phyloP scores from a whole-genome alignment of 1,284 basidiomycete species.

The Trametes pubescens region DNA sequence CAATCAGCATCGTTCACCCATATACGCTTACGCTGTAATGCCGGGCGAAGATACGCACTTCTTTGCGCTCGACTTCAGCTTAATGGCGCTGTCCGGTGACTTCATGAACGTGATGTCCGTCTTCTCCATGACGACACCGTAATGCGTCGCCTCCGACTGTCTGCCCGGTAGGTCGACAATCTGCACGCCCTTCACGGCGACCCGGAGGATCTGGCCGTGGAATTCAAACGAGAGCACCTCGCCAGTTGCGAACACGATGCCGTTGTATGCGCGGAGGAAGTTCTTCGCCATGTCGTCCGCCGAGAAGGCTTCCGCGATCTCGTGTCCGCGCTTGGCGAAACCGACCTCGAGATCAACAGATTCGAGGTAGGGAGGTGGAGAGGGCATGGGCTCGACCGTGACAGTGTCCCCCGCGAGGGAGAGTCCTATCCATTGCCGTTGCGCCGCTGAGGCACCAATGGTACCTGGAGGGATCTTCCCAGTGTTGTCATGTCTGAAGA shows the following conservation, averaged over 20 bases:
- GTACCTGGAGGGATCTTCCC: conserved; percentile 67
- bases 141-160: conserved; percentile 53
- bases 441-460: conserved; percentile 73
- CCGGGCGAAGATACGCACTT: conserved; percentile 55
- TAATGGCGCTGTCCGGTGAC: conserved; percentile 82
- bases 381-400: conserved; percentile 71
- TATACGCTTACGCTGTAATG: neutral
- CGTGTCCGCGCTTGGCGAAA: conserved; percentile 70
- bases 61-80: conserved; percentile 92
- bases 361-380: conserved; percentile 76
- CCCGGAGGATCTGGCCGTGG: conserved; percentile 87
- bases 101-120: conserved; percentile 93
- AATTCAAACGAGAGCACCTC: conserved; percentile 91
- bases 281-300: conserved; percentile 85
- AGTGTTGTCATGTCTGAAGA: conserved; percentile 77
- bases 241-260: conserved; percentile 76
- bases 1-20: neutral
- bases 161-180: conserved; percentile 75
- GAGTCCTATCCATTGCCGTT: conserved; percentile 88
- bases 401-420: conserved; percentile 82
- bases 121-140: conserved; percentile 89
- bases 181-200: conserved; percentile 71
- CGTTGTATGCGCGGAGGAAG: conserved; percentile 73
- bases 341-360: conserved; percentile 83
- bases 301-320: conserved; percentile 79